phyloP scores from a whole-genome alignment of 139 green algal genomes.

The Prasinococcaceae sp. region DNA sequence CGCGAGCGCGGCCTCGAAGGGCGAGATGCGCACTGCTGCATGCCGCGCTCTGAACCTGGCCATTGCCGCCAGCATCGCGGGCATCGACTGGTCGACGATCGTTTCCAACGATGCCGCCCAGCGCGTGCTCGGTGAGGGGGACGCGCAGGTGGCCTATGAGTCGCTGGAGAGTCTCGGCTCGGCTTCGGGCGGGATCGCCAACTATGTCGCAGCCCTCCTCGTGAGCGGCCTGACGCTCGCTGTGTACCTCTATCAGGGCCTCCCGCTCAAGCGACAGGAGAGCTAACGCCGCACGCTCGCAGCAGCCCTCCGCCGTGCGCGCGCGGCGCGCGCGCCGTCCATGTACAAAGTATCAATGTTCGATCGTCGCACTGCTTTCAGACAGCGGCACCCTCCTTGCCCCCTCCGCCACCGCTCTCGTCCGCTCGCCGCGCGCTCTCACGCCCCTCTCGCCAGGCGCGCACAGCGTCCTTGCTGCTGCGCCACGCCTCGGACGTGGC shows the following conservation, averaged over 20 bases:
- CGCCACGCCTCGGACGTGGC: too few species aligned
- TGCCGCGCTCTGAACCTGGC: constrained; percentile 9
- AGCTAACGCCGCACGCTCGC: too few species aligned
- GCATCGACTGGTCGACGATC: constrained; percentile 5
- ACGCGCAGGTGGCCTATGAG: too few species aligned
- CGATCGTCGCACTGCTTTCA: too few species aligned
- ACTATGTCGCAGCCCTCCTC: constrained; percentile 8
- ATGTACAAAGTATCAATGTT: too few species aligned
- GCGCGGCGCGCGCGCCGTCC: too few species aligned
- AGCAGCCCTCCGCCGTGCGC: too few species aligned
- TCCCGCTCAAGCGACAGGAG: background rate
- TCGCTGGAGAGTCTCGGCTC: background rate
- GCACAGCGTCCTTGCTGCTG: too few species aligned
- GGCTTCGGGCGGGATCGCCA: constrained; percentile 3
- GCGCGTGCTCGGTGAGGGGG: background rate
- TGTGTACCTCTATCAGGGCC: constrained; percentile 10
- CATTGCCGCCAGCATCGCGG: background rate
- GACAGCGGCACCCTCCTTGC: too few species aligned
- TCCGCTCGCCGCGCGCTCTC: too few species aligned
- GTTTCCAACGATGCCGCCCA: background rate
- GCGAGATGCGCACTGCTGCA: background rate
- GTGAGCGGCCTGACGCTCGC: constrained; percentile 1
- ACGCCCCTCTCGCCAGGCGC: too few species aligned
- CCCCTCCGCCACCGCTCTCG: too few species aligned
- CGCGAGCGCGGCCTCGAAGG: background rate